phyloP scores from a whole-genome alignment of 106 monocot species.

The Dendrobium catenatum region DNA sequence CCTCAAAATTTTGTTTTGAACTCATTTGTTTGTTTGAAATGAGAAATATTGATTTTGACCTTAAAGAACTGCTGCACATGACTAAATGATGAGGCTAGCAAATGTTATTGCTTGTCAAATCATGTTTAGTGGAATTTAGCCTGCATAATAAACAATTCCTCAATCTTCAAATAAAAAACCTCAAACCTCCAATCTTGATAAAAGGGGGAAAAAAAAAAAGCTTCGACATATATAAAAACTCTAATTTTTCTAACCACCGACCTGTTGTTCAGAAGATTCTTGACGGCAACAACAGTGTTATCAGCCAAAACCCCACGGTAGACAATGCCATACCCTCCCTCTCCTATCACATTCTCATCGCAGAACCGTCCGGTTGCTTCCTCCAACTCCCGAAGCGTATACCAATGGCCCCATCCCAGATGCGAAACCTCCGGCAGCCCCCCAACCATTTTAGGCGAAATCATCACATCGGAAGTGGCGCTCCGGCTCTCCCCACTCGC shows the following conservation, averaged over 20 bases:
- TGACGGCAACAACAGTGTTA: constrained; percentile 30
- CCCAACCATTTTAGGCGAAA: not conserved
- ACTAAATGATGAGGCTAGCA: no score
- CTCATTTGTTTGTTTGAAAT: no score
- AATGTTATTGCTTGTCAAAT: no score
- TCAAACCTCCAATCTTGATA: no score
- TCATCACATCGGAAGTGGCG: not conserved
- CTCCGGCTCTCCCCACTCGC: not conserved
- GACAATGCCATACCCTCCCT: constrained; percentile 57
- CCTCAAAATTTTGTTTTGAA: no score
- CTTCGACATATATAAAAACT: no score
- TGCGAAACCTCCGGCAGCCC: constrained; percentile 19
- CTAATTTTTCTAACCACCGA: not conserved
- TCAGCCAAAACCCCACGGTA: constrained; percentile 37
- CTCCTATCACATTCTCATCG: constrained; percentile 51
- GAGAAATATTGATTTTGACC: no score
- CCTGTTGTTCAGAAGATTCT: constrained; percentile 58
- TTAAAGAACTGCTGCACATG: no score
- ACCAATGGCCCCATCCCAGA: constrained; percentile 44
- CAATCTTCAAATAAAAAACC: no score
- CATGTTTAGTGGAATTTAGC: no score
- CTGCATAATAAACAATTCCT: no score
- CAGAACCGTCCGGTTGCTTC: constrained; percentile 33
- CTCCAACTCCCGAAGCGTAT: constrained; percentile 47
- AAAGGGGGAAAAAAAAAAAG: no score